These are phyloP conservation scores for Erodium moschatum DNA, from an alignment of 441 rosid species.

Conservation along the genomic window DNA sequence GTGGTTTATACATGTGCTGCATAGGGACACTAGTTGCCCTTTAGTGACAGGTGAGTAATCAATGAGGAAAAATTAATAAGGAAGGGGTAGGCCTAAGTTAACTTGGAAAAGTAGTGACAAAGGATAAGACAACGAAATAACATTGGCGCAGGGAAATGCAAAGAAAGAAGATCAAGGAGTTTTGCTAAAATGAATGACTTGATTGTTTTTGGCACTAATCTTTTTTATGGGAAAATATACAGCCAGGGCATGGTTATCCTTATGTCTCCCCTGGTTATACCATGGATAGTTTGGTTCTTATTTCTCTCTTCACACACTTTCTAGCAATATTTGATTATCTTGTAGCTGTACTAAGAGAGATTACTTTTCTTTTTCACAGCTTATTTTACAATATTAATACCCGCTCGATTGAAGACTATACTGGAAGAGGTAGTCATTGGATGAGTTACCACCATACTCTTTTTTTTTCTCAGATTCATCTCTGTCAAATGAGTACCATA, in stretches of 20 bases:
- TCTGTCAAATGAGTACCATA: not conserved
- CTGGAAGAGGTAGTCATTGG: slow-evolving; percentile 59
- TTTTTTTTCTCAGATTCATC: not conserved
- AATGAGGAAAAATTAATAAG: not conserved
- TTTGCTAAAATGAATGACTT: not conserved
- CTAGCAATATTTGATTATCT: not conserved
- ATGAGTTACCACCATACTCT: not conserved
- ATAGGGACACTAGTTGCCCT: not conserved
- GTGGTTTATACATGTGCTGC: not conserved
- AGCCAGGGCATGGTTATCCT: not conserved
- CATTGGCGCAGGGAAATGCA: not conserved
- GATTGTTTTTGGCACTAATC: not conserved
- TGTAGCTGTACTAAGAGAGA: slow-evolving; percentile 12
- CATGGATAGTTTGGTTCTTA: not conserved
- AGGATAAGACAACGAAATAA: not conserved
- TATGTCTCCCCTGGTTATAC: not conserved
- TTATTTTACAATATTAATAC: slow-evolving; percentile 84
- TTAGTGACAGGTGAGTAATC: not conserved
- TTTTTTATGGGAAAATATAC: not conserved
- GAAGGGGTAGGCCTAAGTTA: not conserved
- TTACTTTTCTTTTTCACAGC: slow-evolving; percentile 36
- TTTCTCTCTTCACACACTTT: not conserved
- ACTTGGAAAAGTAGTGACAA: not conserved
- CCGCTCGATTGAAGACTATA: slow-evolving; percentile 65
- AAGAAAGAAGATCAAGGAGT: not conserved